Evolutionary conservation across 257 asterid genomes (phyloP).

Genomic region (Verbascum thapsus): DNA sequence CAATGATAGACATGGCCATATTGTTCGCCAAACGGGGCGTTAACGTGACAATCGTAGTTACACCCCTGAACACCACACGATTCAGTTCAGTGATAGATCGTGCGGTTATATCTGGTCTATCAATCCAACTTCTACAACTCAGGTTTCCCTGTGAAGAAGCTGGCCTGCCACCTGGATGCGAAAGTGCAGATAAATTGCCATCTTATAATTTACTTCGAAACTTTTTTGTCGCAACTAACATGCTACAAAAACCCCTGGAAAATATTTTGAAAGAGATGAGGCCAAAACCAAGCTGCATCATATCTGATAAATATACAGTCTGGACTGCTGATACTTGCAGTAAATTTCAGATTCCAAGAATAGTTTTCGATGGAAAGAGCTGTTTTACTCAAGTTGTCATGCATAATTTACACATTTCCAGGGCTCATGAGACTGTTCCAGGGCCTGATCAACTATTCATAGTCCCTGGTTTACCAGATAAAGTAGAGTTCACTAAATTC

Average conservation of each 20-base stretch:
- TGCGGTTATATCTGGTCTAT: constrained; percentile 40
- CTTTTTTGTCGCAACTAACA: constrained; percentile 39
- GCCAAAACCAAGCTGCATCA: constrained; percentile 47
- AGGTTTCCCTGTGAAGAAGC: constrained; percentile 44
- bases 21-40: constrained; percentile 36
- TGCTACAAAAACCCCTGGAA: constrained; percentile 42
- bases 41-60: constrained; percentile 35
- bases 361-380: constrained; percentile 52
- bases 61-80: constrained; percentile 43
- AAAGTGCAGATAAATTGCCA: constrained; percentile 48
- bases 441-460: constrained; percentile 35
- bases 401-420: constrained; percentile 33
- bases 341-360: constrained; percentile 41
- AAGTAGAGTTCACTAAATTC: constrained; percentile 37
- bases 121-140: constrained; percentile 37
- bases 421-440: constrained; percentile 27
- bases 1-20: constrained; percentile 51
- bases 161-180: constrained; percentile 52
- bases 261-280: constrained; percentile 22
- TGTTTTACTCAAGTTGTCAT: constrained; percentile 39
- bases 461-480: constrained; percentile 47
- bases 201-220: constrained; percentile 32
- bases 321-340: constrained; percentile 46
- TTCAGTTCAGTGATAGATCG: constrained; percentile 34
- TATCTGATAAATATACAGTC: constrained; percentile 44